Base-by-base conservation (phyloP, 805 yeast genomes). In the Lipomyces spencermartinsiae region DNA sequence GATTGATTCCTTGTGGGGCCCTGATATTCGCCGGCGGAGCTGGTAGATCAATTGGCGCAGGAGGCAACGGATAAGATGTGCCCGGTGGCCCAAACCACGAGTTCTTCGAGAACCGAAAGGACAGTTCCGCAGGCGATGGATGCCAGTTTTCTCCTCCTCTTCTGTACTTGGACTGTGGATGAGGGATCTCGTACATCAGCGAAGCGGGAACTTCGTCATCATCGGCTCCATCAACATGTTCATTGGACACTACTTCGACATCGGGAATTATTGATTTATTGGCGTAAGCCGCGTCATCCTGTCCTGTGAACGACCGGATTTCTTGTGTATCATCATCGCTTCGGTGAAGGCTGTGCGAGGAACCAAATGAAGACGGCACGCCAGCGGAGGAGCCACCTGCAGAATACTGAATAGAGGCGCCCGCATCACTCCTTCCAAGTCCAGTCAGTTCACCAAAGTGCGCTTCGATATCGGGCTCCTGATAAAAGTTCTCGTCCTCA, bases 51-150 rank as follows among this genome's bases (percentile, higher is more conserved):
- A 64, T 55, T 1, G 71, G 72, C 8, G 60, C 60, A 1, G 72
- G 72, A 5, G 72, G 72, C n/a, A 70, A 60, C 4, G 72, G 72
- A 58, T 68, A 69, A 6, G 68, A 67, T 19, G 69, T 59, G 3
- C 72, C 72, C 0, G 71, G 72, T 3, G 68, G 70, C 58, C 67
- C 71, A 14, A 56, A 43, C 66, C 61, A 61, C 14, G 72, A 64
- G 35, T 68, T 51, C 31, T 69, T 69, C 35, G 37, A 46, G 43
- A 70, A 69, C 14, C 71, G 31, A 31, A 68, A 69, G 5, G 72
- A 69, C 65, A 69, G 37, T 51, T 69, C 72, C 0, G 71, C 72
- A 3, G 69, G 71, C 0, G 72, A 69, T 22, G 68, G 68, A 14
- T 59, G 62, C 69, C 67, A 54, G 25, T 46, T 51, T 12, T 69